phyloP scores from a whole-genome alignment of 345 rosid species.

The Chamaenerion angustifolium region DNA sequence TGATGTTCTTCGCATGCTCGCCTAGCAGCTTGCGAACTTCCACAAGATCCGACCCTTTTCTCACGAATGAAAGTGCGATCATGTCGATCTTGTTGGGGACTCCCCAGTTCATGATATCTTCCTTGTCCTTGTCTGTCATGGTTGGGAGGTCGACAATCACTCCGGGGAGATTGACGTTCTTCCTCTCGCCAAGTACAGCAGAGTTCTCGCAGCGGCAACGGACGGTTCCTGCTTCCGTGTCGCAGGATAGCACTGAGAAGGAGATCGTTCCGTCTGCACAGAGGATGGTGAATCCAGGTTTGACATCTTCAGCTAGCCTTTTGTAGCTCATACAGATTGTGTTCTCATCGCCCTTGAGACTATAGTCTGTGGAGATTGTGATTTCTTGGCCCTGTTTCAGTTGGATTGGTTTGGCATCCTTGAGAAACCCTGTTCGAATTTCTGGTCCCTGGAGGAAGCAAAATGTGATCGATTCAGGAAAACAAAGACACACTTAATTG shows the following conservation, averaged over 20 bases:
- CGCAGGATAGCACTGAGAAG: background rate
- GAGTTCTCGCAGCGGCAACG: background rate
- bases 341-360: conserved; percentile 57
- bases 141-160: no score
- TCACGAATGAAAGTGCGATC: background rate
- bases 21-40: background rate
- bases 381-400: conserved; percentile 70
- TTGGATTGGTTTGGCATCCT: conserved; percentile 61
- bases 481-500: no score
- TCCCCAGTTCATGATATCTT: no score
- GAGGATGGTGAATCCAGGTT: background rate
- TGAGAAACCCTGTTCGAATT: conserved; percentile 61
- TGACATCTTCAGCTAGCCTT: background rate
- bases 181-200: background rate
- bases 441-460: conserved; percentile 50
- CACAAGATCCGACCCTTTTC: conserved; percentile 1
- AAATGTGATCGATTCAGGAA: background rate
- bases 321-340: conserved; percentile 62
- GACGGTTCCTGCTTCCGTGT: background rate
- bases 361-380: conserved; percentile 75
- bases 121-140: no score
- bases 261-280: background rate
- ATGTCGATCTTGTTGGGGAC: background rate
- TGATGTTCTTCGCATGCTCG: background rate
- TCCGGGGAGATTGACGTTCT: background rate